These are phyloP conservation scores for Syzygium syzygioides DNA, from an alignment of 441 rosid genomes.

Conservation along the genomic window DNA sequence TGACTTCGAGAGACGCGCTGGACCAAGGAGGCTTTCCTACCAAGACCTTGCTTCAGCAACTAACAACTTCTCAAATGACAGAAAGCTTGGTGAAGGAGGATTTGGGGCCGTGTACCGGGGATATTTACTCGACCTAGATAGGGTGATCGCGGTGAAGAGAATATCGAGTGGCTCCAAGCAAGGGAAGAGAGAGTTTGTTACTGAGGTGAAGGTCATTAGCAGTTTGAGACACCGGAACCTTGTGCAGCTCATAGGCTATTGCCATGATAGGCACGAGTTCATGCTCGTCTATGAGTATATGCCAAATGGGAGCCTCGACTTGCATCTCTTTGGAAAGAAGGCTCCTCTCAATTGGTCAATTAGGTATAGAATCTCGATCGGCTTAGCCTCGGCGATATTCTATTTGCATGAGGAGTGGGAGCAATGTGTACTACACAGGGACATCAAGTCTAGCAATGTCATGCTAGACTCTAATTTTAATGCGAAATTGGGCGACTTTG, in stretches of 20 bases:
- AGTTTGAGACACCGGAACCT: conserved; percentile 36
- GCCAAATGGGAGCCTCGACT: conserved; percentile 43
- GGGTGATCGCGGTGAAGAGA: conserved; percentile 30
- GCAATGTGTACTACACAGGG: conserved; percentile 33
- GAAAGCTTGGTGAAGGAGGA: conserved; percentile 56
- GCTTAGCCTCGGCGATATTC: conserved; percentile 24
- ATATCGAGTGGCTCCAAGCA: conserved; percentile 32
- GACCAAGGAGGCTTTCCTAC: conserved; percentile 40
- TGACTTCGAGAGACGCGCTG: conserved; percentile 41
- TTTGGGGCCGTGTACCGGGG: conserved; percentile 49
- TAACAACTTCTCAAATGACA: conserved; percentile 27
- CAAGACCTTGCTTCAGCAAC: conserved; percentile 33
- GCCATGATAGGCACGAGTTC: conserved; percentile 30
- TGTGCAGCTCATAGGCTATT: conserved; percentile 42
- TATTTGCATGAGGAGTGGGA: conserved; percentile 37
- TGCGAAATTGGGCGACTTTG: conserved; percentile 33
- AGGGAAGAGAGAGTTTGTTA: conserved; percentile 32
- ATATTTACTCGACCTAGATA: conserved; percentile 15
- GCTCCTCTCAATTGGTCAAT: conserved; percentile 10
- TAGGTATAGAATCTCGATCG: conserved; percentile 19
- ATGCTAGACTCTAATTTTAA: conserved; percentile 32
- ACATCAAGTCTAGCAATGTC: conserved; percentile 29
- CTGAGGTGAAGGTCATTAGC: conserved; percentile 39
- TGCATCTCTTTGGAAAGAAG: conserved; percentile 20
- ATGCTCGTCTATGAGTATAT: conserved; percentile 37